A percentile compares a stretch with the other conserved stretches of the same genome.
Conservation (phyloP, 1,284 basidiomycete species). For the Rhizopogon hawkerae region DNA sequence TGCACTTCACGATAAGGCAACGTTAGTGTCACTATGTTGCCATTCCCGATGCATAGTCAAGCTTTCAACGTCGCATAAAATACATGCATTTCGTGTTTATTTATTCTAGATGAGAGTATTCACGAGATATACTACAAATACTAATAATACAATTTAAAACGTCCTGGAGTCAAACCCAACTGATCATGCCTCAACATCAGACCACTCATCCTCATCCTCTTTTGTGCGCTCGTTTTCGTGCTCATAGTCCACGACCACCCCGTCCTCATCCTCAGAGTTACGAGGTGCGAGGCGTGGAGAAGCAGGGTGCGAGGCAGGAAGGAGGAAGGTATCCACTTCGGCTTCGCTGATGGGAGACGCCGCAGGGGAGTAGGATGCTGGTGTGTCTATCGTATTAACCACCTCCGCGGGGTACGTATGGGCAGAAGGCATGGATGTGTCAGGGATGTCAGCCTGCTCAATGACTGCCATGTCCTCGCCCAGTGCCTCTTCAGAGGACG, state of each 20-base stretch:
- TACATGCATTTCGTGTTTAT: slow-evolving; percentile 13
- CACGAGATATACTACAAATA: no score
- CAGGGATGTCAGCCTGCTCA: neutral
- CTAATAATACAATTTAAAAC: no score
- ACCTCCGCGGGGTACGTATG: neutral
- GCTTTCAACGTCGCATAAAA: no score
- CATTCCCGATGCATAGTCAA: no score
- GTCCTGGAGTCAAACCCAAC: no score
- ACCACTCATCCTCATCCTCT: slow-evolving; percentile 6
- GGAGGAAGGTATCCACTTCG: neutral
- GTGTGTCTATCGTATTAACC: neutral
- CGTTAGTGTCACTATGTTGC: no score
- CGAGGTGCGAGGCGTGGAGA: neutral
- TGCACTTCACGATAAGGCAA: no score
- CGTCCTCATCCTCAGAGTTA: slow-evolving; percentile 1
- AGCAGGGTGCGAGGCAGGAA: neutral
- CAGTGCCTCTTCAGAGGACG: neutral
- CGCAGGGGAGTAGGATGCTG: neutral
- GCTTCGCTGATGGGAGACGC: neutral
- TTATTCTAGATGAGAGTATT: neutral
- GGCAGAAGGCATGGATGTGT: neutral
- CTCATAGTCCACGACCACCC: slow-evolving; percentile 2
- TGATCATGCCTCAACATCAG: slow-evolving; percentile 5
- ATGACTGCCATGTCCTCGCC: neutral
- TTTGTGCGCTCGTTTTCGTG: neutral